Evolutionary conservation across 2,329 filamentous ascomycete genomes (phyloP).

Genomic region (Plectosphaerella plurivora): DNA sequence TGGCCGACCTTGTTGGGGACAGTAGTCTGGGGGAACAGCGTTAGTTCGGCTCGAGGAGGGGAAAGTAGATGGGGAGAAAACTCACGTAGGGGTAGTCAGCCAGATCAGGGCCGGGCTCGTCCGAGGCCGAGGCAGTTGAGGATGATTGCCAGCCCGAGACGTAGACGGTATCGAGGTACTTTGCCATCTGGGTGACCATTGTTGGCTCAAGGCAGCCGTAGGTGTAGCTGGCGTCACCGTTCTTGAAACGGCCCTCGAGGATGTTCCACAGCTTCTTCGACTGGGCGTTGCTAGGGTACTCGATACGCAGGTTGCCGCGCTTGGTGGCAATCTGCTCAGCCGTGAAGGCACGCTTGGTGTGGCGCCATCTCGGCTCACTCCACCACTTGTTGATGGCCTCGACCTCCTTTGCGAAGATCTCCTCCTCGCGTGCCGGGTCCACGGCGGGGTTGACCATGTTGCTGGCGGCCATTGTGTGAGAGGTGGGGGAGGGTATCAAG

Average conservation of each 20-base stretch:
- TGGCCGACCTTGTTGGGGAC: conserved; percentile 98
- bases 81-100: conserved; percentile 91
- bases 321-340: conserved; percentile 97
- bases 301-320: conserved; percentile 82
- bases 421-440: conserved; percentile 53
- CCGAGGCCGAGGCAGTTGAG: conserved; percentile 88
- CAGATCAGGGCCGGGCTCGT: conserved; percentile 95
- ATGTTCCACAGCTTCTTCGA: conserved; percentile 94
- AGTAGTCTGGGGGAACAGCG: conserved; percentile 61
- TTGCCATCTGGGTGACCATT: conserved; percentile 99
- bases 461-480: conserved; percentile 50
- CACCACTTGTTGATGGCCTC: conserved; percentile 91
- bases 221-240: conserved; percentile 82
- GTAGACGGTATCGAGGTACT: conserved; percentile 97
- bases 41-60: not conserved
- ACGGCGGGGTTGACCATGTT: conserved; percentile 58
- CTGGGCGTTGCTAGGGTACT: conserved; percentile 85
- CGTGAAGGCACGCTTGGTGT: conserved; percentile 89
- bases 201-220: conserved; percentile 97
- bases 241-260: conserved; percentile 83
- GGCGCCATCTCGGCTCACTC: conserved; percentile 84
- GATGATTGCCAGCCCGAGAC: conserved; percentile 99
- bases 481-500: not conserved
- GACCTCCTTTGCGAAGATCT: conserved; percentile 77
- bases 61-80: conserved; percentile 7